phyloP scores from a whole-genome alignment of 2,329 filamentous ascomycete species.

The Fusarium oxysporum region DNA sequence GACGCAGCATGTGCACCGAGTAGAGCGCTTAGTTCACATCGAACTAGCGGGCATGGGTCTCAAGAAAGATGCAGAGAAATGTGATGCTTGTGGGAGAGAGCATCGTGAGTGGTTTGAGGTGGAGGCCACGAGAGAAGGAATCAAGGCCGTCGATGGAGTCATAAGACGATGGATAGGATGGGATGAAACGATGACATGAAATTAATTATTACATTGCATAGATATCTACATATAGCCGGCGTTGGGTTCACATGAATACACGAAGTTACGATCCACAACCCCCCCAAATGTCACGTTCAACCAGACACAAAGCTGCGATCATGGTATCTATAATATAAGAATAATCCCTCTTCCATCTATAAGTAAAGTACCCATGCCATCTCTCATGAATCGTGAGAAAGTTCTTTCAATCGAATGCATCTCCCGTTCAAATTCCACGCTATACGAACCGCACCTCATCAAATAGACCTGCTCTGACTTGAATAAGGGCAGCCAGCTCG shows the following conservation, averaged over 20 bases:
- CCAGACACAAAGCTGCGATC: conserved; percentile 17
- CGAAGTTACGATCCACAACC: conserved; percentile 13
- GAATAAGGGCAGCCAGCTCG: conserved; percentile 79
- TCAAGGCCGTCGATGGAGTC: conserved; percentile 75
- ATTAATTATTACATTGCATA: conserved; percentile 21
- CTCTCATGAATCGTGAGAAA: conserved; percentile 45
- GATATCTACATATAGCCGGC: conserved; percentile 22
- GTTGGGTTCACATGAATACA: conserved; percentile 31
- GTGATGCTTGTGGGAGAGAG: conserved; percentile 81
- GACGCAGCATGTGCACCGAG: conserved; percentile 86
- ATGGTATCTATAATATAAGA: conserved; percentile 28
- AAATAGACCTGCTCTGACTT: conserved; percentile 80
- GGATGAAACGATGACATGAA: conserved; percentile 67
- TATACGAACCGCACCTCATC: conserved; percentile 75
- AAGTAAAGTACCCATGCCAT: conserved; percentile 31
- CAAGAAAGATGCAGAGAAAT: conserved; percentile 67
- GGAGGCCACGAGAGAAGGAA: conserved; percentile 75
- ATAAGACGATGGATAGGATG: conserved; percentile 88
- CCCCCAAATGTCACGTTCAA: conserved; percentile 16
- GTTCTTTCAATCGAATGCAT: conserved; percentile 20
- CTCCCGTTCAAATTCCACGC: not conserved
- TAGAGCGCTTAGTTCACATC: conserved; percentile 90
- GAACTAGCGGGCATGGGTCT: conserved; percentile 77
- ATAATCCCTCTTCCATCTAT: conserved; percentile 22
- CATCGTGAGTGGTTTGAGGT: conserved; percentile 98